These are phyloP conservation scores for Calycina marina DNA, from an alignment of 2,329 filamentous ascomycete genomes.

Conservation along the genomic window DNA sequence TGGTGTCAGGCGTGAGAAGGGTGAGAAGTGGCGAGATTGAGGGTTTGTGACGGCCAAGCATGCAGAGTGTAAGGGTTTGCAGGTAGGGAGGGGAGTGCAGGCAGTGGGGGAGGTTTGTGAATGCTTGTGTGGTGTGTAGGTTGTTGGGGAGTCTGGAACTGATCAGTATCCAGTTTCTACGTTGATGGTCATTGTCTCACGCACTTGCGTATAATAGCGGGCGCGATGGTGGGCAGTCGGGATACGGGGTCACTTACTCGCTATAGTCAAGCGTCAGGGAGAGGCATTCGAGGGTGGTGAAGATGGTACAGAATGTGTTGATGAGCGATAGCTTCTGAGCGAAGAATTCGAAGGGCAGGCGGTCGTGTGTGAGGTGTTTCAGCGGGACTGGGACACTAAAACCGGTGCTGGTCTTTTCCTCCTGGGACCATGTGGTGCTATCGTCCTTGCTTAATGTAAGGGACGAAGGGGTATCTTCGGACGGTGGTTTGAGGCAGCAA, in stretches of 20 bases:
- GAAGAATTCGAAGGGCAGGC: conserved; percentile 20
- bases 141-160: conserved; percentile 10
- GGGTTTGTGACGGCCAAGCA: conserved; percentile 11
- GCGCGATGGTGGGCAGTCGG: too few species aligned
- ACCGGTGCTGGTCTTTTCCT: too few species aligned
- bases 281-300: conserved; percentile 9
- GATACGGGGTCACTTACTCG: too few species aligned
- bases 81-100: conserved; percentile 9
- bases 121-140: conserved; percentile 6
- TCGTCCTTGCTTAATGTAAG: neutral
- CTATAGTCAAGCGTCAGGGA: conserved; percentile 13
- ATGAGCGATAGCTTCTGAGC: conserved; percentile 9
- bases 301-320: conserved; percentile 7
- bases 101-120: conserved; percentile 9
- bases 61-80: conserved; percentile 7
- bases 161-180: too few species aligned
- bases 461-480: conserved; percentile 1
- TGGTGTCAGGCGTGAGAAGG: conserved; percentile 3
- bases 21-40: conserved; percentile 9
- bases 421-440: too few species aligned
- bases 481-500: conserved; percentile 2
- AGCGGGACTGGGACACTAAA: too few species aligned
- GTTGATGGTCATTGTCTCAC: too few species aligned
- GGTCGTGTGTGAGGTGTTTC: conserved; percentile 14
- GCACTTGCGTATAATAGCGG: too few species aligned